Base-by-base conservation (phyloP, 805 yeast genomes). In the Allodekkera sacchari region DNA sequence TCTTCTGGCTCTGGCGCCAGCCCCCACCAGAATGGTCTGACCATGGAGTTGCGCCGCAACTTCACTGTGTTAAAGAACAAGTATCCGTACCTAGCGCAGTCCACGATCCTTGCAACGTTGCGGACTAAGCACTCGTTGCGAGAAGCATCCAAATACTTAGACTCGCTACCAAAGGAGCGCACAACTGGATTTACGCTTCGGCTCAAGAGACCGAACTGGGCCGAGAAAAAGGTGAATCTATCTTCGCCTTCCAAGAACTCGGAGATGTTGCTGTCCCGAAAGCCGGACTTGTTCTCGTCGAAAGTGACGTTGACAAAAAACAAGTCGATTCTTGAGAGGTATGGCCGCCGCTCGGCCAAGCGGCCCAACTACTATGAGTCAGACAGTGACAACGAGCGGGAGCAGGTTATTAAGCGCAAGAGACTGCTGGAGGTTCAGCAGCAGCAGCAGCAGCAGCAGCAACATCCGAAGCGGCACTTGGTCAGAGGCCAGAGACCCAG, bases 1-100 rank as follows among this genome's bases (percentile, higher is more conserved):
- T n/a, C n/a, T n/a, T 7, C 32, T 10, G 16, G 17, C 4, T 13
- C 16, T 8, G n/a, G 29, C 20, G 31, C 11, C 13, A 8, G 13
- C 13, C 11, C 27, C 17, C 6, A 28, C 22, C 10, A 16, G 11
- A 26, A 33, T 27, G 43, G 43, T 3, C 34, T 48, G 22, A 39
- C 54, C 4, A 23, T 41, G 5, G 53, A 48, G 24, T 31, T 52
- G 19, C 44, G 45, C 28, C 47, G 53, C 25, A 53, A 55, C 32
- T 47, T 55, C 20, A 35, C 41, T 3, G 47, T 52, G 4, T 44
- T 61, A 27, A 53, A 45, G 32, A 57, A 52, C 23, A 46, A 48
- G 22, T 61, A 43, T 29, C 65, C 65, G 1, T 35, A 46, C n/a
- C 31, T 52, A 10, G 35, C 53, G 8, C 55, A 49, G 6, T 32